Evolutionary conservation across 1,284 basidiomycete genomes (phyloP).

Genomic region (Pseudozyma pruni): DNA sequence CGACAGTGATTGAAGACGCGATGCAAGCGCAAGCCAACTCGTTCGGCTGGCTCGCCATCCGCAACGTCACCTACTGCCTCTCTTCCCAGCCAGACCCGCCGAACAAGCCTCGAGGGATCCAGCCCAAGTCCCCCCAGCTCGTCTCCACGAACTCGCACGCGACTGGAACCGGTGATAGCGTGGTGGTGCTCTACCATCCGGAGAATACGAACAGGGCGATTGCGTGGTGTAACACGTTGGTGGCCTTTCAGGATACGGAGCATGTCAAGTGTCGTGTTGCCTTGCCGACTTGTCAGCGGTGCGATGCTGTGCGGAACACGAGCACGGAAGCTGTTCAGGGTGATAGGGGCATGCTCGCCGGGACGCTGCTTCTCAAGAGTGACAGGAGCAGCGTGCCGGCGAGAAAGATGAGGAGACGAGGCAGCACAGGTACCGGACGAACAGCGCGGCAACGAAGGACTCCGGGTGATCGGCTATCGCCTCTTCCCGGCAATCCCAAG

Average conservation of each 20-base stretch:
- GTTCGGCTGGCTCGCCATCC: slow-evolving; percentile 43
- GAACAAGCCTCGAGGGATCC: slow-evolving; percentile 25
- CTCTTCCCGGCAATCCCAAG: no score
- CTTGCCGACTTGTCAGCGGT: slow-evolving; percentile 41
- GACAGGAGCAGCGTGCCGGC: no score
- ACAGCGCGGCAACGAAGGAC: no score
- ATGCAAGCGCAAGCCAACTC: slow-evolving; percentile 28
- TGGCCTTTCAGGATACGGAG: slow-evolving; percentile 21
- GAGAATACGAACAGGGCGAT: slow-evolving; percentile 31
- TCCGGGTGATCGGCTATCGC: no score
- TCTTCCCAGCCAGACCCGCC: slow-evolving; percentile 18
- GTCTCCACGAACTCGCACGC: no score
- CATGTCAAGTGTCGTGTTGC: slow-evolving; percentile 25
- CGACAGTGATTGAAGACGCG: slow-evolving; percentile 11
- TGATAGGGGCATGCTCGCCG: no score
- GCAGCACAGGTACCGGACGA: not conserved
- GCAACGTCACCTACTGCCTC: slow-evolving; percentile 40
- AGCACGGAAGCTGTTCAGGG: no score
- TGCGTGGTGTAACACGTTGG: slow-evolving; percentile 46
- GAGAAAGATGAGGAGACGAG: not conserved
- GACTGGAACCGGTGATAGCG: slow-evolving; percentile 38
- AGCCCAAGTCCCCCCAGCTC: no score
- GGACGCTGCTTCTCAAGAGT: no score
- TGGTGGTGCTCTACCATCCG: slow-evolving; percentile 45
- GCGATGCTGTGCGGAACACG: slow-evolving; percentile 28